A percentile compares a stretch with the other conserved stretches of the same genome.
These are phyloP conservation scores for Vinca minor DNA, from an alignment of 257 asterid species.

Conservation along the genomic window DNA sequence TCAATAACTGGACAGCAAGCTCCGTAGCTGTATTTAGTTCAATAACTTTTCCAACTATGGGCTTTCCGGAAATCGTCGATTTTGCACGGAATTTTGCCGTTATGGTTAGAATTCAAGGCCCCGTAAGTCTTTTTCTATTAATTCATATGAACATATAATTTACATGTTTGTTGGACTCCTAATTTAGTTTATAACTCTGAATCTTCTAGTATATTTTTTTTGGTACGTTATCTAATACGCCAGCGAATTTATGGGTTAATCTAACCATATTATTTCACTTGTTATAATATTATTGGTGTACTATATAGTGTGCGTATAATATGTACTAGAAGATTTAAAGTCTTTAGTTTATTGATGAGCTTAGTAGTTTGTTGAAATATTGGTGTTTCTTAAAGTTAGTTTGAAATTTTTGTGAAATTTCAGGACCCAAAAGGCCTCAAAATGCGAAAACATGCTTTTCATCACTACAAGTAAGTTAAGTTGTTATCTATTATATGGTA, in stretches of 20 bases:
- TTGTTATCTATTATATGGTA: neutral
- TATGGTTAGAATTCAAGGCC: slow-evolving; percentile 97
- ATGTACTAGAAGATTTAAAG: too few species aligned
- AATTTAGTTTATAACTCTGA: too few species aligned
- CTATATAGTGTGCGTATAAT: too few species aligned
- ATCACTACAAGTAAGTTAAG: slow-evolving; percentile 80
- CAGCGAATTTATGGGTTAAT: too few species aligned
- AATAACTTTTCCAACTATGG: slow-evolving; percentile 35
- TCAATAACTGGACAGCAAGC: neutral
- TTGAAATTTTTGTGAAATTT: slow-evolving; percentile 2
- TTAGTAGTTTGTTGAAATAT: neutral
- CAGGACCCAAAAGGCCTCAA: slow-evolving; percentile 97
- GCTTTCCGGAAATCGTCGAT: slow-evolving; percentile 72
- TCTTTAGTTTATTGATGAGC: neutral
- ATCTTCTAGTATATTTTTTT: too few species aligned
- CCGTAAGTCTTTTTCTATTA: slow-evolving; percentile 41
- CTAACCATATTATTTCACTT: too few species aligned
- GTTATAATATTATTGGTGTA: too few species aligned
- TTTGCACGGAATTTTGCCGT: slow-evolving; percentile 75
- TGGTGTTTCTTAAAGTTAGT: neutral
- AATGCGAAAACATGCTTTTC: slow-evolving; percentile 94
- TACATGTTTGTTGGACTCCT: neutral
- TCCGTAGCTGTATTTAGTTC: neutral
- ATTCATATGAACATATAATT: neutral
- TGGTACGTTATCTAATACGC: too few species aligned